These are phyloP conservation scores for Mollisia scopiformis DNA, from an alignment of 2,329 filamentous ascomycete species.

Conservation along the genomic window DNA sequence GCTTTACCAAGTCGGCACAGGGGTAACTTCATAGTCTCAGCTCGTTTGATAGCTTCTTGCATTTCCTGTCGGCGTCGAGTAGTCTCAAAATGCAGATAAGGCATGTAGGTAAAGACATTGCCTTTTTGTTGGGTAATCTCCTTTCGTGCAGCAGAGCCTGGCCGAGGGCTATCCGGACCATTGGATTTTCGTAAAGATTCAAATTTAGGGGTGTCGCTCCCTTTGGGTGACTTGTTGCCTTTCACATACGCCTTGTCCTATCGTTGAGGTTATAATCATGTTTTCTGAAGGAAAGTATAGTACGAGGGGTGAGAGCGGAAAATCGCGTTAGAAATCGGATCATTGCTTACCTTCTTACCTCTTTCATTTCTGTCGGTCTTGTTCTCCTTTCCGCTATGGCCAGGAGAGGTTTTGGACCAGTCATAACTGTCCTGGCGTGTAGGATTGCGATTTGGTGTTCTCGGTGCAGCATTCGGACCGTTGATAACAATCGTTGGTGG, in stretches of 20 bases:
- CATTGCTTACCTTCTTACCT: not conserved
- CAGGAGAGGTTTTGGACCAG: constrained; percentile 11
- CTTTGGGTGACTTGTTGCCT: constrained; percentile 29
- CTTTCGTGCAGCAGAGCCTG: constrained; percentile 13
- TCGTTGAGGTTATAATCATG: too few species aligned
- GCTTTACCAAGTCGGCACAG: constrained; percentile 22
- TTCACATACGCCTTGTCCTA: constrained; percentile 16
- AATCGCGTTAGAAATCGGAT: not conserved
- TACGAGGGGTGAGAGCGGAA: not conserved
- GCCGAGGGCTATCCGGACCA: constrained; percentile 12
- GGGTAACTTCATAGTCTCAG: constrained; percentile 22
- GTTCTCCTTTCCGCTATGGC: constrained; percentile 4
- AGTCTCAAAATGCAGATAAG: constrained; percentile 33
- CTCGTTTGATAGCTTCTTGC: constrained; percentile 31
- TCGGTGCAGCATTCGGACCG: constrained; percentile 13
- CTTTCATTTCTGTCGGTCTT: not conserved
- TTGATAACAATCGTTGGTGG: constrained; percentile 29
- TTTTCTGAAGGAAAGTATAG: not conserved
- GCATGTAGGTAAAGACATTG: constrained; percentile 31
- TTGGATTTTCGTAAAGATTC: constrained; percentile 4
- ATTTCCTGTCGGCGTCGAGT: constrained; percentile 28
- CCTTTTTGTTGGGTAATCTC: constrained; percentile 19
- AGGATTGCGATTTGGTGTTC: constrained; percentile 15
- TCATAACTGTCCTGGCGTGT: constrained; percentile 18
- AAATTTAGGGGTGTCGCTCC: constrained; percentile 19